These are phyloP conservation scores for Pelagophyceae sp. DNA, from an alignment of 352 stramenopile genomes.

Conservation along the genomic window DNA sequence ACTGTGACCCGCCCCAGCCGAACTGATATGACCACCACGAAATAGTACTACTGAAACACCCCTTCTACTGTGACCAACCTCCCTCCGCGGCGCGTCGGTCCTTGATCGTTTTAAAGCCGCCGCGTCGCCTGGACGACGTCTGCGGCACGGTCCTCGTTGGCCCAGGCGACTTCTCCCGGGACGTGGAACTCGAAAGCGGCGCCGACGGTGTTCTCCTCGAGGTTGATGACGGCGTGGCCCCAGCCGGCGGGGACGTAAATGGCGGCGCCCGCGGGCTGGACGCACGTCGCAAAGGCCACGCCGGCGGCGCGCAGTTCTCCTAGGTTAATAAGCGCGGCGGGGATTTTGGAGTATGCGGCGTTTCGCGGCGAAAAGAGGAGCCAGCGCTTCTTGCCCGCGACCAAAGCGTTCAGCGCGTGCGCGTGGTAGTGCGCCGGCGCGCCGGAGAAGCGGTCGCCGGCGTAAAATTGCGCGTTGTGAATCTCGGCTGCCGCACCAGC, in stretches of 20 bases:
- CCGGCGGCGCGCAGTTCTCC: background rate
- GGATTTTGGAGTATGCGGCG: conserved; percentile 4
- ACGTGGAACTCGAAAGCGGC: conserved; percentile 18
- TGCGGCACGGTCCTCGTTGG: background rate
- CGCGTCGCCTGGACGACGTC: background rate
- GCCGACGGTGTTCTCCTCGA: conserved; percentile 7
- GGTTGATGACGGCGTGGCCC: conserved; percentile 17
- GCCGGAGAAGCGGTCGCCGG: background rate
- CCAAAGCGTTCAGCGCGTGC: background rate
- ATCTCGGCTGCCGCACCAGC: background rate
- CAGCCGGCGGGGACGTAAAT: conserved; percentile 17
- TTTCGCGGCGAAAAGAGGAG: conserved; percentile 2
- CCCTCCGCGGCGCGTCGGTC: no score
- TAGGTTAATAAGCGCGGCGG: background rate
- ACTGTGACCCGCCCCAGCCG: background rate
- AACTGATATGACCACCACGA: background rate
- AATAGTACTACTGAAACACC: background rate
- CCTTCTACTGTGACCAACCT: no score
- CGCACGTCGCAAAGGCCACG: background rate
- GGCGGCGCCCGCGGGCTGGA: background rate
- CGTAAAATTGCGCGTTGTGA: conserved; percentile 20
- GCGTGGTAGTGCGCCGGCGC: conserved; percentile 15
- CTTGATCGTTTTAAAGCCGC: conserved; percentile 12
- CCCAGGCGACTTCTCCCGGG: conserved; percentile 1
- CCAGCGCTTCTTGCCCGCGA: conserved; percentile 4